These are phyloP conservation scores for Claviceps africana DNA, from an alignment of 2,329 filamentous ascomycete species.

Conservation along the genomic window DNA sequence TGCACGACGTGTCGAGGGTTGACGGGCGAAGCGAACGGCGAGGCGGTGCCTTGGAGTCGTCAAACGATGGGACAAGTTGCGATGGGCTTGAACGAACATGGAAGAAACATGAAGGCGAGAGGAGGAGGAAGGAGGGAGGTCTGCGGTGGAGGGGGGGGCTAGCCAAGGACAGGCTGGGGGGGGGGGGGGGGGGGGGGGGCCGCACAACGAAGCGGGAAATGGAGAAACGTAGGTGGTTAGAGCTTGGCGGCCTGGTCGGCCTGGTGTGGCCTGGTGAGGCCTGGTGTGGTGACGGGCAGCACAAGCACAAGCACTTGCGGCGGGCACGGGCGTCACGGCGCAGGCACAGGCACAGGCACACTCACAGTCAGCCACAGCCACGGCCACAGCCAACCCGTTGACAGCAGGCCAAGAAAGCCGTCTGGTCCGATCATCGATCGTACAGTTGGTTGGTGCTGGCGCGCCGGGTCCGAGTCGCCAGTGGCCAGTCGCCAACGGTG, in stretches of 20 bases:
- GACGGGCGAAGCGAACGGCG: not conserved
- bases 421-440: not conserved
- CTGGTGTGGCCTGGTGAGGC: not conserved
- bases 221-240: not conserved
- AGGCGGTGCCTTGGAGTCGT: not conserved
- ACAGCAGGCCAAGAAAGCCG: not conserved
- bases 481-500: no score
- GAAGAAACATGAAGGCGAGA: not conserved
- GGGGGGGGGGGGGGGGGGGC: not conserved
- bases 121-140: not conserved
- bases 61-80: not conserved
- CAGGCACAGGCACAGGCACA: no score
- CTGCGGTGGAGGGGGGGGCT: not conserved
- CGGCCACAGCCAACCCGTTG: no score
- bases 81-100: not conserved
- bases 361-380: no score
- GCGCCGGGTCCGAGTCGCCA: not conserved
- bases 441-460: not conserved
- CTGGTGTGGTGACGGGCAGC: not conserved
- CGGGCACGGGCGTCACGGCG: not conserved
- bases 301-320: not conserved
- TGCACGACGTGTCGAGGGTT: not conserved
- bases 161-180: not conserved
- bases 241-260: not conserved
- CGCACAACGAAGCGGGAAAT: not conserved